Conservation (phyloP, 768 basidiomycete genomes). For the Suillus discolor region DNA sequence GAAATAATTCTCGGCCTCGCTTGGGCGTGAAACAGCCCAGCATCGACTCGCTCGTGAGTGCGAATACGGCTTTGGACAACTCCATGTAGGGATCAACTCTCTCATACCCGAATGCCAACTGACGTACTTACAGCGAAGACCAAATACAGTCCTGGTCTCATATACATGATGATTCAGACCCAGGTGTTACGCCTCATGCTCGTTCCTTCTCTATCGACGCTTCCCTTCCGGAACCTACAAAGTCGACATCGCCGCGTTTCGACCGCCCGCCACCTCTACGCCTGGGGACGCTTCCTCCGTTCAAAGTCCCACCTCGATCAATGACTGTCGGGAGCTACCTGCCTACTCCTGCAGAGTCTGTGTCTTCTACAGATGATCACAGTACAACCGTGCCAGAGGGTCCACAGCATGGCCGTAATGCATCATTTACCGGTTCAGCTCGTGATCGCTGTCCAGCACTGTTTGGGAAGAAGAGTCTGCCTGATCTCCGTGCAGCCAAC, state of each 20-base stretch:
- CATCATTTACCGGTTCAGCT: conserved; percentile 49
- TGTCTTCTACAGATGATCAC: conserved; percentile 50
- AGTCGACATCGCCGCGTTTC: conserved; percentile 26
- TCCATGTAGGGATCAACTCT: conserved; percentile 26
- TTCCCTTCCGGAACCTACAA: conserved; percentile 36
- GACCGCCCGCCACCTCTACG: conserved; percentile 53
- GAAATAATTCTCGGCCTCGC: conserved; percentile 42
- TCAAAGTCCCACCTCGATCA: conserved; percentile 47
- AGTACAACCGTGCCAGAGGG: conserved; percentile 31
- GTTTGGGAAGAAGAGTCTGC: conserved; percentile 78
- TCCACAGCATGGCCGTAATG: conserved; percentile 47
- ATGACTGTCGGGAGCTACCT: conserved; percentile 56
- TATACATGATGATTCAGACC: conserved; percentile 41
- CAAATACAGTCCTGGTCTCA: conserved; percentile 46
- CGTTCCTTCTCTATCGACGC: conserved; percentile 67
- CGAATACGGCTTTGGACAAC: conserved; percentile 39
- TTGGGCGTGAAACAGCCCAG: conserved; percentile 37
- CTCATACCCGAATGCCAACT: conserved; percentile 7
- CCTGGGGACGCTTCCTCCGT: conserved; percentile 45
- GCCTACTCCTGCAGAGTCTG: conserved; percentile 59
- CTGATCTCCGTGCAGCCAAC: conserved; percentile 69
- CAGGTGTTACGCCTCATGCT: conserved; percentile 50
- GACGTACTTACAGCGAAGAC: conserved; percentile 36
- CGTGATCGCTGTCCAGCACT: conserved; percentile 41
- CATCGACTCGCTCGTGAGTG: conserved; percentile 54